A percentile compares a stretch with the other conserved stretches of the same genome.
Evolutionary conservation across 2,329 filamentous ascomycete genomes (phyloP).

Genomic region (Botrytis aclada): DNA sequence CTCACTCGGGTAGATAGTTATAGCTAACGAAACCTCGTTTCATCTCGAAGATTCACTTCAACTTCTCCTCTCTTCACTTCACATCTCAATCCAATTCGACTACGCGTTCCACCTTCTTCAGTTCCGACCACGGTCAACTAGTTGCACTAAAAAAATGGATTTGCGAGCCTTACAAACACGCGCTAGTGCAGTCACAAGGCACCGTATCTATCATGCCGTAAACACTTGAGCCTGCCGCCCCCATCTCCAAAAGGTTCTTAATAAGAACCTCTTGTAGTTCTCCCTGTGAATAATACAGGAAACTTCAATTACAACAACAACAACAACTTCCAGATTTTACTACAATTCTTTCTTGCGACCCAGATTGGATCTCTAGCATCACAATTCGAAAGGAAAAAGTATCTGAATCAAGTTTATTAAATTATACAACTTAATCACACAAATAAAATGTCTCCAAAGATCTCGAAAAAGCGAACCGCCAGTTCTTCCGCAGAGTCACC

Average conservation of each 20-base stretch:
- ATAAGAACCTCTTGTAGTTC: not conserved
- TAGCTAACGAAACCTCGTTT: not conserved
- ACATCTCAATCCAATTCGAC: no score
- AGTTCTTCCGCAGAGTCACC: not conserved
- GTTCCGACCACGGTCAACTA: not conserved
- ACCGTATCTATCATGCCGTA: not conserved
- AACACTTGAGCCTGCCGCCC: not conserved
- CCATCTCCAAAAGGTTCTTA: not conserved
- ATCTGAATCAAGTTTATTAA: not conserved
- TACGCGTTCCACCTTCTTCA: not conserved
- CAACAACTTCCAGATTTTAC: not conserved
- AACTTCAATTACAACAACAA: not conserved
- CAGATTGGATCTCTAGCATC: not conserved
- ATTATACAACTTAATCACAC: not conserved
- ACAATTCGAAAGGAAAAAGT: not conserved
- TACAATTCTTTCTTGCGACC: not conserved
- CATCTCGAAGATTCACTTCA: not conserved
- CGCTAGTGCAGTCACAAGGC: not conserved
- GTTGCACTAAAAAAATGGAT: no score
- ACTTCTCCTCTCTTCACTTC: not conserved
- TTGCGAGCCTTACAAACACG: not conserved
- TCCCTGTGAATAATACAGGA: not conserved
- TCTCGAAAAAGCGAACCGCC: not conserved
- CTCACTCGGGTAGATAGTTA: no score
- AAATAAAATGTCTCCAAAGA: not conserved